Base-by-base conservation (phyloP, 768 basidiomycete genomes). In the Phylloporus arenicola region DNA sequence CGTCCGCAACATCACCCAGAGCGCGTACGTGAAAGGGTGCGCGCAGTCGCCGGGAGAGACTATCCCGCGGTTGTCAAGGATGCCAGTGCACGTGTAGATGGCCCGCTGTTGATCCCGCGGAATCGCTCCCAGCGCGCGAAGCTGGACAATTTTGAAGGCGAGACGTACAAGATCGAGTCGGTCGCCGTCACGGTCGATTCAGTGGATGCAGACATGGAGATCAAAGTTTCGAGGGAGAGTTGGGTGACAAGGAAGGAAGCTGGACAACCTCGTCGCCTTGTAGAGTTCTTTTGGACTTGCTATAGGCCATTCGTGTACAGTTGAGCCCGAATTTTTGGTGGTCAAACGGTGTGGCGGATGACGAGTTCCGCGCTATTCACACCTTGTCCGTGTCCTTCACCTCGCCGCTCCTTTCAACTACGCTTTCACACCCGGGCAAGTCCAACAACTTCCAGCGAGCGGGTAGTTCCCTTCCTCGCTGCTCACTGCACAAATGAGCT, bases 401-500 rank as follows among this genome's bases (percentile, higher is more conserved):
- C 35, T 52, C 41, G 55, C 62, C 62, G 51, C 50, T 62, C 62
- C 40, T 62, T 62, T 51, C 25, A 41, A 14, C 13, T 41, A 38
- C 40, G 5, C 19, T 33, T 52, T 17, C 40, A 27, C 20, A 44
- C 33, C 27, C 29, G 10, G 35, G 37, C 37, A 12, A 16, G 41
- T 25, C 33, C 40, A 24, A 42, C 43, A 35, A 4, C 43, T 14
- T 19, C 19, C 40, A 44, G 33, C 46, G 47, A 38, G 52, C 42
- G 57, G 52, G 52, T 13, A 16, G 6, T 34, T 10, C 22, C 37
- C 34, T 30, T 22, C 51, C 45, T 34, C 40, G 48, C 43, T 39
- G 27, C 14, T 22, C 37, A 8, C 17, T 30, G 25, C 20, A 40
- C 45, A 4, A 22, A 67, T 65, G 64, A 67, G 53, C 48, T 73